Percentiles rank a stretch among this genome's conserved stretches.
Conservation (phyloP, 1,284 basidiomycete species). For the Ganoderma lingzhi region DNA sequence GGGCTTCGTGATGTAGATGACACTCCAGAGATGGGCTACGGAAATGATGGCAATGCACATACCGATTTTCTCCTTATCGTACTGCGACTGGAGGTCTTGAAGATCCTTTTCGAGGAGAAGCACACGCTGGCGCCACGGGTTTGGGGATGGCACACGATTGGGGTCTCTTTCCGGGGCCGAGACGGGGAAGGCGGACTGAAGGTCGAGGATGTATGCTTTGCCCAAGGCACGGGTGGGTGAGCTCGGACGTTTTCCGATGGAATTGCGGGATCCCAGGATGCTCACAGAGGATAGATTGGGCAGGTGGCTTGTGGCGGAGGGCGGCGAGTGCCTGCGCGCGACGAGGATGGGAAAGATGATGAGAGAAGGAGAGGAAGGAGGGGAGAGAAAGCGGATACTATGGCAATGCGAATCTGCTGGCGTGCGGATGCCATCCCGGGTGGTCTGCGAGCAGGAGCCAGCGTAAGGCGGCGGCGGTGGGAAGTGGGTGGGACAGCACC, state of each 20-base stretch:
- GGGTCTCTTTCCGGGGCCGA: background rate
- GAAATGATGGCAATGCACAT: conserved; percentile 22
- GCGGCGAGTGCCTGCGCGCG: conserved; percentile 36
- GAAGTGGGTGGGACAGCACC: conserved; percentile 1
- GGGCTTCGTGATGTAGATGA: conserved; percentile 20
- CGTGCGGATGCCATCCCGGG: conserved; percentile 16
- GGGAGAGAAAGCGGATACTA: conserved; percentile 28
- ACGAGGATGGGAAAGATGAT: conserved; percentile 15
- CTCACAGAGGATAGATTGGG: conserved; percentile 53
- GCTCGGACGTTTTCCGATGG: background rate
- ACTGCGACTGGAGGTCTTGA: conserved; percentile 46
- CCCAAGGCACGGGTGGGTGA: conserved; percentile 2
- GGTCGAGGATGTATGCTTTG: conserved; percentile 55
- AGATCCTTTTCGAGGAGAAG: conserved; percentile 54
- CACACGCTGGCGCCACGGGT: conserved; percentile 54
- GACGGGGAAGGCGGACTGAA: conserved; percentile 47
- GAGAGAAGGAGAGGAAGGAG: conserved; percentile 16
- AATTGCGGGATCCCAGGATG: conserved; percentile 4
- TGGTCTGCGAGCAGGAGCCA: background rate
- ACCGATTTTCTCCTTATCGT: conserved; percentile 54
- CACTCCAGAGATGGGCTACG: background rate
- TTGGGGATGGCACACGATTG: conserved; percentile 26
- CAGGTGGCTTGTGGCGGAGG: conserved; percentile 37
- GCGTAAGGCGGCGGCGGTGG: conserved; percentile 5
- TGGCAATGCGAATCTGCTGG: conserved; percentile 34